Base-by-base conservation (phyloP, 306 rosid genomes). In the Prunus dulcis region DNA sequence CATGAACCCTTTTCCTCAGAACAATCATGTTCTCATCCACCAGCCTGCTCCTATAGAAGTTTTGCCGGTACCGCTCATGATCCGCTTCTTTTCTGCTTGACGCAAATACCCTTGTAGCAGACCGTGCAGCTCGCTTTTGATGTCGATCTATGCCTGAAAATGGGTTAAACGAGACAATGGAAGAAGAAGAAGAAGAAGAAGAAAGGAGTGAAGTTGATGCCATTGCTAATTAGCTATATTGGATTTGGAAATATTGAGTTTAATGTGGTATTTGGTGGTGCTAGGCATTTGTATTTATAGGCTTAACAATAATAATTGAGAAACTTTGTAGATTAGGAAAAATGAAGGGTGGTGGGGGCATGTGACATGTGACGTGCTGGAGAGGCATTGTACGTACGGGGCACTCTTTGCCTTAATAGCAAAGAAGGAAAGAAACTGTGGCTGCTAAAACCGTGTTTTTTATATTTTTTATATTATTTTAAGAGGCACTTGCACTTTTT, bases 21-120 rank as follows among this genome's bases (percentile, higher is more conserved):
- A 85, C 73, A 9, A 90, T 90, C 93, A 90, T 90, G 74, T 73
- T 83, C 86, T 88, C 93, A 55, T 90, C 96, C 69, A 88, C 96
- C 19, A 83, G 28, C 55, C 82, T 56, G 69, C 75, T 13, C 20
- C 53, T 53, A 23, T 60, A 27, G 43, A 38, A 38, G 63, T 71
- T 72, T 41, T 64, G 28, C 46, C 13, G 14, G 67, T 63, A 30
- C 67, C 20, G 25, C 13, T 57, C 30, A 14, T 32, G 72, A 45
- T 58, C 14, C 5, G 27, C 38, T 18, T 38, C 76, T 22, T 34
- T 63, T 46, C 75, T 53, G 46, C 78, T 56, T 2, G 83, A 69
- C 3, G 81, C 74, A 30, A 43, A 47, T 8, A 74, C 6, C 45
- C 50, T 64, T 2, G 68, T 17, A 3, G 68, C 62, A 8, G 70